Evolutionary conservation across 306 rosid genomes (phyloP), one percentile per base, ranked within the genome.

Genomic region (Vigna mungo): DNA sequence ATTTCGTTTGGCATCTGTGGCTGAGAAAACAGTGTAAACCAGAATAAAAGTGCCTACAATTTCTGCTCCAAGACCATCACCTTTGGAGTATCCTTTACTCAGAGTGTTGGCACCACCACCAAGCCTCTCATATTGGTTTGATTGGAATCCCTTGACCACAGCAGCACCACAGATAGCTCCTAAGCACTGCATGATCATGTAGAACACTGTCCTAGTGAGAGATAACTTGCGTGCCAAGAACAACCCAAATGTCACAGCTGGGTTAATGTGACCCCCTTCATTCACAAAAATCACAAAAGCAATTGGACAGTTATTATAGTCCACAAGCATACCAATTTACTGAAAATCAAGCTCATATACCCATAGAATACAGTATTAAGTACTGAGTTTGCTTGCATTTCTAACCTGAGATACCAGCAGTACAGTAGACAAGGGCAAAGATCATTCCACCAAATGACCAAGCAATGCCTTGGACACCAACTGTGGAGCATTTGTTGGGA

Each of bases 401-500:
- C 37, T 74, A 74, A 84, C 87, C 84, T 70, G 84, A 84, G 71
- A 84, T 84, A 15, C 84, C 84, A 64, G 87, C 87, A 8, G 87
- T 84, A 41, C 87, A 84, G 27, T 80, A 80, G 27, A 84, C 87
- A 48, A 84, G 87, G 34, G 82, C 87, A 64, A 84, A 84, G 67
- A 84, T 84, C 87, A 80, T 84, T 14, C 87, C 87, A 27, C 87
- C 87, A 58, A 84, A 84, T 32, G 87, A 80, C 87, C 87, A 84
- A 46, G 87, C 87, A 48, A 84, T 84, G 68, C 87, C 84, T 64
- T 84, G 87, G 46, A 76, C 76, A 4, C 87, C 87, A 11, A 84
- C 87, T 4, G 87, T 54, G 9, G 87, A 69, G 62, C 86, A 84
- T 68, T 84, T 84, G 54, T 1, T 32, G 71, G 71, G 53, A 66